Evolutionary conservation across 257 asterid species (phyloP).

Genomic region (Lycium ferocissimum): DNA sequence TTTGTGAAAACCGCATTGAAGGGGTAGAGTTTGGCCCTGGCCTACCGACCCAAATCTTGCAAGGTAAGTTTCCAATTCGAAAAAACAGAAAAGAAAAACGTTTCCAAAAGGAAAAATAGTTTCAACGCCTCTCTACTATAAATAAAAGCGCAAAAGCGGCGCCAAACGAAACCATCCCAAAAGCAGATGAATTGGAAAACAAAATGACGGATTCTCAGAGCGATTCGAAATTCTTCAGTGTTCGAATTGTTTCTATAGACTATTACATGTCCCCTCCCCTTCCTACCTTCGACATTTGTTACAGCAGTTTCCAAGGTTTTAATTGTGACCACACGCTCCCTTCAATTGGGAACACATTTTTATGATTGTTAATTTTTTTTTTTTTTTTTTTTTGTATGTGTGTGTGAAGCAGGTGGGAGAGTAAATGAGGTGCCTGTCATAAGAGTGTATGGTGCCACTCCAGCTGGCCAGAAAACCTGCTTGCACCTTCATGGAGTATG

Average conservation of each 20-base stretch:
- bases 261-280: slow-evolving; percentile 83
- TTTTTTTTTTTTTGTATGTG: background rate
- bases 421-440: slow-evolving; percentile 92
- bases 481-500: slow-evolving; percentile 90
- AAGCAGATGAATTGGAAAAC: background rate
- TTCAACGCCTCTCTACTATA: background rate
- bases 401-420: slow-evolving; percentile 69
- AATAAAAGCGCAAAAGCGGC: slow-evolving; percentile 22
- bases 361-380: background rate
- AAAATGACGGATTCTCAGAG: slow-evolving; percentile 64
- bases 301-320: slow-evolving; percentile 74
- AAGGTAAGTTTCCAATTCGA: background rate
- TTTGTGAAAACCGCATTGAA: too few species aligned
- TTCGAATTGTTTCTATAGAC: slow-evolving; percentile 85
- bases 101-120: background rate
- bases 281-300: slow-evolving; percentile 67
- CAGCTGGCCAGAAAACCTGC: slow-evolving; percentile 95
- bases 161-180: background rate
- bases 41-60: background rate
- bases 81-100: background rate
- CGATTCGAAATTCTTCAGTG: slow-evolving; percentile 55
- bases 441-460: slow-evolving; percentile 87
- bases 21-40: background rate
- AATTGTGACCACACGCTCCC: background rate
- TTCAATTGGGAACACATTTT: background rate